Base-by-base conservation (phyloP, 148 eudicot species). In the Rhododendron vialii region DNA sequence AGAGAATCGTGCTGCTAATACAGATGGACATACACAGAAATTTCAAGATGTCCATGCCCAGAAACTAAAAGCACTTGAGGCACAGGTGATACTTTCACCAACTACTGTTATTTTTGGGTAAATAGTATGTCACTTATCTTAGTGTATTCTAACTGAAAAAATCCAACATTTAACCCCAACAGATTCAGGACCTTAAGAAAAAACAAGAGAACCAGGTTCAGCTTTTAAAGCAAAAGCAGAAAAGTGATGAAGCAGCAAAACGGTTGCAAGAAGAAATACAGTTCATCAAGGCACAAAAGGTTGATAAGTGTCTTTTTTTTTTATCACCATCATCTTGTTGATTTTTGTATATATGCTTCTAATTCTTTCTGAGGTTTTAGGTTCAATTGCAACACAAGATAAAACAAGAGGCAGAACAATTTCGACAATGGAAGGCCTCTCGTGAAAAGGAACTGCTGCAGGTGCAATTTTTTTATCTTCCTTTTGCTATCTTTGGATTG, bases 201-300 rank as follows among this genome's bases (percentile, higher is more conserved):
- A 98, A 98, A 88, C 98, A 98, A 92, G 99, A 98, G 91, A 98
- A 91, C 87, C 99, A 98, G 89, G 98, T 95, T 86, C 99, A 94
- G 81, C 90, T 98, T 84, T 82, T 95, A 83, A 98, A 95, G 92
- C 99, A 98, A 90, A 98, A 98, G 88, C 99, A 98, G 87, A 98
- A 93, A 90, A 98, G 99, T 90, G 99, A 98, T 83, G 99, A 94
- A 88, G 99, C 98, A 82, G 97, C 99, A 57, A 98, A 90, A 87
- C 93, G 95, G 48, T 92, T 98, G 90, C 98, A 95, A 92, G 96
- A 95, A 69, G 99, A 98, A 88, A 98, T 98, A 88, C 98, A 93
- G 67, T 94, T 88, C 89, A 98, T 98, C 83, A 98, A 98, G 91
- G 94, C 98, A 28, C 99, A 98, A 85, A 98, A 98, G 99, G 99